Conservation (phyloP, 148 eudicot genomes). For the Fagopyrum esculentum region DNA sequence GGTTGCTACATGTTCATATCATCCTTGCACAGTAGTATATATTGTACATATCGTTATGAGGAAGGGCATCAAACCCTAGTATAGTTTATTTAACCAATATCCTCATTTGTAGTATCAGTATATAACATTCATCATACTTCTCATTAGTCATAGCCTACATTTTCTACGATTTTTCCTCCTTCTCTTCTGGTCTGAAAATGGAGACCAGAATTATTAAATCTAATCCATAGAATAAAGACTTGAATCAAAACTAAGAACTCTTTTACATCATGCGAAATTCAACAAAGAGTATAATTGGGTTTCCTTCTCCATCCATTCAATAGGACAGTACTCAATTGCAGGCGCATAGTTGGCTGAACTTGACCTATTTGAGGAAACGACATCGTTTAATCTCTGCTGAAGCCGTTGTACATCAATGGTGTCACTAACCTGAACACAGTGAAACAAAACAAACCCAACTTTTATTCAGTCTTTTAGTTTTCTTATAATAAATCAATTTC, state of each 20-base stretch:
- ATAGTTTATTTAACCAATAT: background rate
- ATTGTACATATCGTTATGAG: too few species aligned
- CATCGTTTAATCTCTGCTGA: conserved; percentile 17
- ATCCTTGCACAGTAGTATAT: too few species aligned
- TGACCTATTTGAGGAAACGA: conserved; percentile 11
- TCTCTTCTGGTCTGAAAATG: background rate
- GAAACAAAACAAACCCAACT: background rate
- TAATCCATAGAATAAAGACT: too few species aligned
- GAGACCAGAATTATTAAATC: background rate
- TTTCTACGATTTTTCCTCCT: background rate
- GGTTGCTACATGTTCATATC: too few species aligned
- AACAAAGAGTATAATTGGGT: conserved; percentile 3
- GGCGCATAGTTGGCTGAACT: background rate
- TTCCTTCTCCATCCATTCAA: conserved; percentile 5
- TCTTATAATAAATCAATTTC: background rate
- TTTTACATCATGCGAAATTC: background rate
- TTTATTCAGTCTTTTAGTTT: background rate
- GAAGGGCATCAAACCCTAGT: too few species aligned
- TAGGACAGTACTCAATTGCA: background rate
- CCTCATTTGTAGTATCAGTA: background rate
- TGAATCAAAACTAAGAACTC: background rate
- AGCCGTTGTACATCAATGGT: conserved; percentile 19
- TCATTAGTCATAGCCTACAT: background rate
- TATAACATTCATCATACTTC: background rate
- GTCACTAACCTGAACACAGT: conserved; percentile 4